Conservation (phyloP, 768 basidiomycete genomes). For the Paxillus involutus region DNA sequence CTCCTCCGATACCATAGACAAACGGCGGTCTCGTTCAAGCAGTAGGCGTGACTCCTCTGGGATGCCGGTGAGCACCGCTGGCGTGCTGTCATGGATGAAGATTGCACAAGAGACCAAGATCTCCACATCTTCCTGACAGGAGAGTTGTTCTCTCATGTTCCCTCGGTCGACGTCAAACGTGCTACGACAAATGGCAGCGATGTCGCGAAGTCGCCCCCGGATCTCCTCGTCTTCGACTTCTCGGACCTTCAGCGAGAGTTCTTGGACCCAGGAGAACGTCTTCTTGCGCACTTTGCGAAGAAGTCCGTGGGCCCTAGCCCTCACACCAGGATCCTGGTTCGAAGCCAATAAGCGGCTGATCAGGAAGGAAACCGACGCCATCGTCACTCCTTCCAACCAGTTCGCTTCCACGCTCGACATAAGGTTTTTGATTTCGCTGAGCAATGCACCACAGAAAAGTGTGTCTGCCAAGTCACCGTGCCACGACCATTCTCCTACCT, state of each 20-base stretch:
- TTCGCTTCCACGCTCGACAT: neutral
- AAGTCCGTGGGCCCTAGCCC: slow-evolving; percentile 18
- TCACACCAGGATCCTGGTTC: neutral
- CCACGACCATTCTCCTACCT: neutral
- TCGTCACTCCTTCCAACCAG: slow-evolving; percentile 2
- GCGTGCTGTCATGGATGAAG: slow-evolving; percentile 30
- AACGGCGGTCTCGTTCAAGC: slow-evolving; percentile 31
- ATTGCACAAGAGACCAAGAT: slow-evolving; percentile 34
- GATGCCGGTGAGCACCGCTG: slow-evolving; percentile 3
- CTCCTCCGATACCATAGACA: slow-evolving; percentile 30
- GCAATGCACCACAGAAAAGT: slow-evolving; percentile 5
- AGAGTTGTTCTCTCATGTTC: slow-evolving; percentile 12
- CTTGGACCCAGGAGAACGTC: slow-evolving; percentile 35
- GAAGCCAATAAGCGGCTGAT: neutral
- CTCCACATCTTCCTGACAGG: slow-evolving; percentile 21
- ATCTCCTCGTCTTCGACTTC: neutral
- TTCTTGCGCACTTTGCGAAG: slow-evolving; percentile 32
- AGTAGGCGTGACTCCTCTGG: slow-evolving; percentile 17
- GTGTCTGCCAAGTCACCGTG: slow-evolving; percentile 11
- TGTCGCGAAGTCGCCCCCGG: slow-evolving; percentile 14
- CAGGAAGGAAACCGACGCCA: slow-evolving; percentile 1
- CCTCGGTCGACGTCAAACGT: slow-evolving; percentile 28
- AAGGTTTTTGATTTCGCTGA: slow-evolving; percentile 2
- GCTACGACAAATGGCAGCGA: slow-evolving; percentile 21
- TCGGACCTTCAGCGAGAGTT: slow-evolving; percentile 26